These are phyloP conservation scores for Tylopilus sp. DNA, from an alignment of 1,284 basidiomycete species.

Conservation along the genomic window DNA sequence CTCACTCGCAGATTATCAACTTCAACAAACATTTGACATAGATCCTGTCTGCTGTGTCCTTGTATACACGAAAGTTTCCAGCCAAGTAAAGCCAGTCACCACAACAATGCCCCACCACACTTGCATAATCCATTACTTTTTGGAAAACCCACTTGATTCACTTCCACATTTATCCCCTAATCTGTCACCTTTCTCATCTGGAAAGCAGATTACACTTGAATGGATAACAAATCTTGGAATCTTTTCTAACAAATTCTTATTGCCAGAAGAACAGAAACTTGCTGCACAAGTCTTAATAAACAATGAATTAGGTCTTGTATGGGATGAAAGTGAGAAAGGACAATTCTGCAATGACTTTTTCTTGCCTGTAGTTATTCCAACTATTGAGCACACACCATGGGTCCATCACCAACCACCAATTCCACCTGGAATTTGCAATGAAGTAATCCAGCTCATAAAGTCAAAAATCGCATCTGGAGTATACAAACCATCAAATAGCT, in stretches of 20 bases:
- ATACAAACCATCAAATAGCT: constrained; percentile 48
- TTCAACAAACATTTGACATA: neutral
- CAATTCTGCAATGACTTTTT: constrained; percentile 30
- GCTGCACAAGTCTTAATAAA: neutral
- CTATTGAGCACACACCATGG: constrained; percentile 39
- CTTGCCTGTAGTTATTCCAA: constrained; percentile 23
- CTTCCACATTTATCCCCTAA: neutral
- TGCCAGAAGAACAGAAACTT: constrained; percentile 35
- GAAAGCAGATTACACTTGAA: neutral
- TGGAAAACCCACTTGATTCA: constrained; percentile 11
- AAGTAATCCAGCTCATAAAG: constrained; percentile 45
- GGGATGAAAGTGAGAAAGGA: constrained; percentile 36
- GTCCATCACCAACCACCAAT: constrained; percentile 24
- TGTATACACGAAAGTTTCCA: neutral
- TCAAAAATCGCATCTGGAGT: constrained; percentile 46
- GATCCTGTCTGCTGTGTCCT: neutral
- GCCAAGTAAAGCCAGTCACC: constrained; percentile 16
- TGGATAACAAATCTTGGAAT: neutral
- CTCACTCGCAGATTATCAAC: neutral
- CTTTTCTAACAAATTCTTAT: constrained; percentile 31
- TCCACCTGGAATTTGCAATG: constrained; percentile 29
- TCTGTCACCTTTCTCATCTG: neutral
- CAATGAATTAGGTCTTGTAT: constrained; percentile 40
- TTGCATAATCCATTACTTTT: constrained; percentile 13
- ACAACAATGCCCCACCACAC: constrained; percentile 29